Evolutionary conservation across 192 early-diverging fungal species (phyloP).

Genomic region (Lobosporangium transversale): DNA sequence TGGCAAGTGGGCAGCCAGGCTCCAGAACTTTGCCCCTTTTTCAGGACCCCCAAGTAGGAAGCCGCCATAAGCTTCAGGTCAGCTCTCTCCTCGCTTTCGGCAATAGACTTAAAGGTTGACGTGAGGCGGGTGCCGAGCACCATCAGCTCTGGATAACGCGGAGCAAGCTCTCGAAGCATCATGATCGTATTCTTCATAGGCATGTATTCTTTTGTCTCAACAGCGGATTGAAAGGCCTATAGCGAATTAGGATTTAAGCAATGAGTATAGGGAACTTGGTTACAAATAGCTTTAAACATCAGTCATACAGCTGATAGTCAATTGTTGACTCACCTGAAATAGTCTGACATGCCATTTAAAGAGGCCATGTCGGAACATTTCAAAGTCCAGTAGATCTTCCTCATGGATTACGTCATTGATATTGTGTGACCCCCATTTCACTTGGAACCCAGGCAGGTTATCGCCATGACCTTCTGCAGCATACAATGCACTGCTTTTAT

Average conservation of each 20-base stretch:
- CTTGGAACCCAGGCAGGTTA: conserved; percentile 74
- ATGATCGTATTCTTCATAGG: conserved; percentile 80
- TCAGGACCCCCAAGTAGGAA: conserved; percentile 60
- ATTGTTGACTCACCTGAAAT: conserved; percentile 35
- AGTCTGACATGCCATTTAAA: conserved; percentile 81
- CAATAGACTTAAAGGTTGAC: conserved; percentile 56
- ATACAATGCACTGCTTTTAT: conserved; percentile 61
- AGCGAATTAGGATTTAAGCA: too few relatives aligned
- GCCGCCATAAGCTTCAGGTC: conserved; percentile 79
- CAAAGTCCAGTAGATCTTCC: conserved; percentile 62
- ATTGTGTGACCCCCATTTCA: conserved; percentile 63
- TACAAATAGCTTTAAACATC: too few relatives aligned
- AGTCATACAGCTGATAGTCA: too few relatives aligned
- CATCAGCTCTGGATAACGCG: conserved; percentile 69
- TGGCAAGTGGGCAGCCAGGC: conserved; percentile 17
- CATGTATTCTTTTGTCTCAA: conserved; percentile 73
- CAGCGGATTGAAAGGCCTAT: conserved; percentile 42
- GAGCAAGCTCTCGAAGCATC: conserved; percentile 69
- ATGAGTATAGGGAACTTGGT: too few relatives aligned
- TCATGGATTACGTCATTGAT: conserved; percentile 41
- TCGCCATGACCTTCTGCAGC: conserved; percentile 62
- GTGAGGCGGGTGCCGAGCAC: conserved; percentile 63
- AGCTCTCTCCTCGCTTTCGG: conserved; percentile 63
- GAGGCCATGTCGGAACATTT: conserved; percentile 70
- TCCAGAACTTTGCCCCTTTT: conserved; percentile 16